These are phyloP conservation scores for Rosellinia necatrix DNA, from an alignment of 2,329 filamentous ascomycete genomes.

Conservation along the genomic window DNA sequence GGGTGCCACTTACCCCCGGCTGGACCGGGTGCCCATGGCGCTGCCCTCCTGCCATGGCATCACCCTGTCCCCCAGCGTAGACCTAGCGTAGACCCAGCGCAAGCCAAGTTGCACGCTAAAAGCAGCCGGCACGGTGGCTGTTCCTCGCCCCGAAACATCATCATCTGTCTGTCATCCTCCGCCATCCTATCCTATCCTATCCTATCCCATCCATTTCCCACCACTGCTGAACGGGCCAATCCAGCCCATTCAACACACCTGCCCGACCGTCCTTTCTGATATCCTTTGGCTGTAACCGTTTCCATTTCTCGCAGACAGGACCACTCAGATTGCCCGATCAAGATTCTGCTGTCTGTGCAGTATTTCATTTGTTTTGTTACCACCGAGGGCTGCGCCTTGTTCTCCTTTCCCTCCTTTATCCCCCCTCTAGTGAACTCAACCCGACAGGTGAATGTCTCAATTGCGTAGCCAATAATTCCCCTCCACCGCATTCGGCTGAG, in stretches of 20 bases:
- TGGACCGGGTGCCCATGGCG: constrained; percentile 3
- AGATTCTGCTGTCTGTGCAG: neutral
- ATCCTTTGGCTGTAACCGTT: constrained; percentile 18
- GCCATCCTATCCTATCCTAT: too few relatives aligned
- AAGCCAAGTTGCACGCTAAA: neutral
- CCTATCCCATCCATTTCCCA: too few relatives aligned
- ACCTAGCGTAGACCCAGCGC: neutral
- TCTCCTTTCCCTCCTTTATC: constrained; percentile 18
- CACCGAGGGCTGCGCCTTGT: constrained; percentile 12
- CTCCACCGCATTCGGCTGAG: constrained; percentile 19
- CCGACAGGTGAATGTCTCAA: constrained; percentile 30
- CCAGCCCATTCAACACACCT: constrained; percentile 22
- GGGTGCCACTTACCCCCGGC: constrained; percentile 1
- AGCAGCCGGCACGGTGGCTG: constrained; percentile 16
- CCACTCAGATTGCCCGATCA: neutral
- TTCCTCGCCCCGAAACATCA: constrained; percentile 23
- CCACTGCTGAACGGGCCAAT: constrained; percentile 19
- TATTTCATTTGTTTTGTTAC: constrained; percentile 21
- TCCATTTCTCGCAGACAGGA: constrained; percentile 3
- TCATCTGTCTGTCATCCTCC: constrained; percentile 30
- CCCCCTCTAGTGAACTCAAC: constrained; percentile 10
- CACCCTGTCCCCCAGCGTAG: too few relatives aligned
- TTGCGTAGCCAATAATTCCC: constrained; percentile 27
- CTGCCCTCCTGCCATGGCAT: neutral
- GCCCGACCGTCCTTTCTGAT: constrained; percentile 16